Conservation (phyloP, 805 yeast genomes). For the Hagleromyces aurorensis region DNA sequence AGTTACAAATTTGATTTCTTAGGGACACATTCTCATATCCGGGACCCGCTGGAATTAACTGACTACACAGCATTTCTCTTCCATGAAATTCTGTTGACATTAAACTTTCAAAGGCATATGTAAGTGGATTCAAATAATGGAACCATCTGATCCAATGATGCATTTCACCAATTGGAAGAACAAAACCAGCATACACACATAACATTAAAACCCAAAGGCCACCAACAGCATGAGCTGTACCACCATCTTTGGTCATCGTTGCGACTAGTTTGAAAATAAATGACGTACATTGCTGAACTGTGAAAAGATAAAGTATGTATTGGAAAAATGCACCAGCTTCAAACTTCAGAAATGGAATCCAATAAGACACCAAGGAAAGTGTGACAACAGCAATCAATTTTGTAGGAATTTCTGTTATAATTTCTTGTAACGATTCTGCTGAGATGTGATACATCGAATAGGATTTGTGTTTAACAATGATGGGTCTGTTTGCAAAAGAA, state of each 20-base stretch:
- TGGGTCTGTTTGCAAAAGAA: constrained; percentile 53
- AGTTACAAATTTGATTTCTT: constrained; percentile 42
- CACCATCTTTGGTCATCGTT: constrained; percentile 43
- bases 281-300: constrained; percentile 46
- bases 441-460: constrained; percentile 57
- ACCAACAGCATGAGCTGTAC: constrained; percentile 49
- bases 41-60: constrained; percentile 46
- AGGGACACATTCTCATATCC: constrained; percentile 39
- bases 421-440: constrained; percentile 53
- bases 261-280: constrained; percentile 48
- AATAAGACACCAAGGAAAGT: constrained; percentile 42
- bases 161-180: constrained; percentile 39
- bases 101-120: constrained; percentile 45
- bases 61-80: constrained; percentile 43
- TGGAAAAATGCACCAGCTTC: constrained; percentile 51
- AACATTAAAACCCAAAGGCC: constrained; percentile 48
- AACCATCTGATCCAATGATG: constrained; percentile 60
- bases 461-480: constrained; percentile 55
- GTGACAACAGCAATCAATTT: constrained; percentile 43
- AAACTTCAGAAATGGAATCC: constrained; percentile 43
- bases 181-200: constrained; percentile 50
- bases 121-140: constrained; percentile 41
- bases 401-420: constrained; percentile 49
- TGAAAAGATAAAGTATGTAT: constrained; percentile 38
- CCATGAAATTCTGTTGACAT: constrained; percentile 51